These are phyloP conservation scores for Cystofilobasidium macerans DNA, from an alignment of 768 basidiomycete species.

Conservation along the genomic window DNA sequence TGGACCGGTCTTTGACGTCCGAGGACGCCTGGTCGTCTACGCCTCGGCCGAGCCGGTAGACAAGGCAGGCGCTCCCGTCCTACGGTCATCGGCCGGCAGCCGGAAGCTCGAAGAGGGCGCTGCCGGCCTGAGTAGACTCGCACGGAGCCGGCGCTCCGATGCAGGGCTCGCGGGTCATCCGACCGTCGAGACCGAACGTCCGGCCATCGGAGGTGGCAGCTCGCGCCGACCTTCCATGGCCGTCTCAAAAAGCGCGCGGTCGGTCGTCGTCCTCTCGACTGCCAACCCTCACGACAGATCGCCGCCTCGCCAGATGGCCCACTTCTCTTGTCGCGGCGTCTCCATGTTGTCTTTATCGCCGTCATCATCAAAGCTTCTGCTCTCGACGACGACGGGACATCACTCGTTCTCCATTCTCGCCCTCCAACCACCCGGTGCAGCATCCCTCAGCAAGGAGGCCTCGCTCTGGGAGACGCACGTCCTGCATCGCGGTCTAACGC, in stretches of 20 bases:
- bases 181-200: background rate
- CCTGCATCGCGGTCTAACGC: background rate
- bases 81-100: background rate
- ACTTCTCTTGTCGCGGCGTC: background rate
- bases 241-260: background rate
- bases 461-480: constrained; percentile 5
- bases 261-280: background rate
- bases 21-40: background rate
- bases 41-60: background rate
- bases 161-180: background rate
- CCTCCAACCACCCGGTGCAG: background rate
- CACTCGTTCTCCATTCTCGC: background rate
- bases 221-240: background rate
- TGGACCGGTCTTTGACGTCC: background rate
- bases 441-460: background rate
- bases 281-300: background rate
- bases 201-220: background rate
- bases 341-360: background rate
- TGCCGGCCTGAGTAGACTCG: background rate
- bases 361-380: background rate
- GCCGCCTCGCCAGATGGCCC: background rate
- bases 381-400: background rate
- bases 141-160: background rate
- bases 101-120: background rate
- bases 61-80: background rate